These are phyloP conservation scores for Deinandra increscens DNA, from an alignment of 129 eudicot genomes.

Conservation along the genomic window DNA sequence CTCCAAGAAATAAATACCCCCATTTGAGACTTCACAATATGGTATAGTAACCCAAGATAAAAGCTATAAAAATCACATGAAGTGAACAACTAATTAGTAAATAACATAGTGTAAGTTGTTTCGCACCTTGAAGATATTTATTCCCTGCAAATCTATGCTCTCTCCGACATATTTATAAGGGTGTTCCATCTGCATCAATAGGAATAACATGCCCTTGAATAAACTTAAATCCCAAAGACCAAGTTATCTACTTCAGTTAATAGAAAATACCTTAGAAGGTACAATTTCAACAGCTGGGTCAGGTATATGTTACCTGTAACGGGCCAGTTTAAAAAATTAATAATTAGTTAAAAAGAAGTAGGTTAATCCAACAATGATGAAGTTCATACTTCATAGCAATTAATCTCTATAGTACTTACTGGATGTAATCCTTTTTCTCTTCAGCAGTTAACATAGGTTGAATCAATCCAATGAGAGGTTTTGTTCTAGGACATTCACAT, in stretches of 20 bases:
- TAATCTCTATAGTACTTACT: too few species aligned
- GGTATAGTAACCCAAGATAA: background rate
- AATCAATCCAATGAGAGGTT: too few species aligned
- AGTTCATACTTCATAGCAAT: too few species aligned
- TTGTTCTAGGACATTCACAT: too few species aligned
- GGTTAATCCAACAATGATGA: too few species aligned
- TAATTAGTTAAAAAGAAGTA: too few species aligned
- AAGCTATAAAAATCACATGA: background rate
- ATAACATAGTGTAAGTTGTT: background rate
- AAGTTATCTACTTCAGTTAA: conserved; percentile 1
- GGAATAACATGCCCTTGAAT: conserved; percentile 14
- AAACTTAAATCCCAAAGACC: conserved; percentile 1
- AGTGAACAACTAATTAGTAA: background rate
- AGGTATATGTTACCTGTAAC: too few species aligned
- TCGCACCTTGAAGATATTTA: conserved; percentile 51
- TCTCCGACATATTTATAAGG: conserved; percentile 69
- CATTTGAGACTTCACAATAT: background rate
- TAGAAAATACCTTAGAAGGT: conserved; percentile 57
- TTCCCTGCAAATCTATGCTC: conserved; percentile 61
- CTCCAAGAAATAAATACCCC: background rate
- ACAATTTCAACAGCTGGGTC: conserved; percentile 82
- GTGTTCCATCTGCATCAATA: conserved; percentile 45
- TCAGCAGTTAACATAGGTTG: too few species aligned
- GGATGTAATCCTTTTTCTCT: too few species aligned
- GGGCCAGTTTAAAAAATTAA: too few species aligned